Base-by-base conservation (phyloP, 352 stramenopile species). In the Blastocystis sp. region DNA sequence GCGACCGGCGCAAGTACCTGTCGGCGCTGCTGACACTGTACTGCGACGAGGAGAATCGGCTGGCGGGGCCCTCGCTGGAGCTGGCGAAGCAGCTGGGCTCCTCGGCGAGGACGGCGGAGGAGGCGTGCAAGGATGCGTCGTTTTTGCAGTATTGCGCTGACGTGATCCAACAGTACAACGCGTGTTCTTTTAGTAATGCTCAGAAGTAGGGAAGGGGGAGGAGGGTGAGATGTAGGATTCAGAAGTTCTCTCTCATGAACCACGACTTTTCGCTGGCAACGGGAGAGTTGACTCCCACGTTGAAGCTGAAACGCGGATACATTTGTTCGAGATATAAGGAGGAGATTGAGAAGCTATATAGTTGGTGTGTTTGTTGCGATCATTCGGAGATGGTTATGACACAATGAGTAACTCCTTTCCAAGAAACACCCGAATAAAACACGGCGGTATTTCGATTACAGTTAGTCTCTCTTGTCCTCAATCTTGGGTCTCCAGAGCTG, bases 301-400 rank as follows among this genome's bases (percentile, higher is more conserved):
- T 97, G 79, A 98, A 98, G 90, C 88, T 97, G 61, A 97, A 97
- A 91, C 93, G 94, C 73, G 92, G 92, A 87, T 53, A 95, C 53
- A 93, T 96, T 72, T 73, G 92, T 54, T 90, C 96, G 63, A 97
- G 96, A 89, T 96, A 96, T 88, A 89, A 89, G 8, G 88, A 92
- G 40, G 61, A 92, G 44, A 93, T 97, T 61, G 93, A 96, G 38
- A 87, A 88, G 48, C 88, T 97, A 32, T 97, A 97, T 84, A 64
- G 56, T 71, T 79, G 29, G 27, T 46, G 16, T 57, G 6, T 75
- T 75, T 57, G 11, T 48, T 9, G 54, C 6, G n/a, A 64, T 64
- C 54, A 11, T 64, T 21, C 32, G 57, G n/a, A n/a, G n/a, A 32
- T 59, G 3, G 57, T 38, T 0, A 51, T 51, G 44, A 61, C 27